Conservation (phyloP, 345 rosid species). For the rapeseed (Brassica napus) region Da-Ae NC_063446.1:18112001-18112500, state of each 20-base stretch:
- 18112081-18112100: slow-evolving; percentile 18
- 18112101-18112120: slow-evolving; percentile 34
- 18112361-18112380: slow-evolving; percentile 82
- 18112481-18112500: slow-evolving; percentile 92
- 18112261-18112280: slow-evolving; percentile 87
- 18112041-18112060: slow-evolving; percentile 24
- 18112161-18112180: slow-evolving; percentile 8
- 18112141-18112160: slow-evolving; percentile 26
- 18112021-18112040: slow-evolving; percentile 31
- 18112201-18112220: slow-evolving; percentile 23
- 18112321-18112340: slow-evolving; percentile 93
- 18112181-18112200: slow-evolving; percentile 17
- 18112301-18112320: slow-evolving; percentile 93
- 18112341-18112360: slow-evolving; percentile 56
- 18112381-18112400: slow-evolving; percentile 88
- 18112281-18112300: slow-evolving; percentile 98
- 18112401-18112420: slow-evolving; percentile 96
- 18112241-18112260: slow-evolving; percentile 13
- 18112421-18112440: slow-evolving; percentile 91
- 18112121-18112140: slow-evolving; percentile 34
- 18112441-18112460: slow-evolving; percentile 81
- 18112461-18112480: slow-evolving; percentile 95
- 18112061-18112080: slow-evolving; percentile 1
- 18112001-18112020: slow-evolving; percentile 36
- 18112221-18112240: neutral